phyloP scores from a whole-genome alignment of 2,329 filamentous ascomycete species.

The Furcasterigmium sp. region DNA sequence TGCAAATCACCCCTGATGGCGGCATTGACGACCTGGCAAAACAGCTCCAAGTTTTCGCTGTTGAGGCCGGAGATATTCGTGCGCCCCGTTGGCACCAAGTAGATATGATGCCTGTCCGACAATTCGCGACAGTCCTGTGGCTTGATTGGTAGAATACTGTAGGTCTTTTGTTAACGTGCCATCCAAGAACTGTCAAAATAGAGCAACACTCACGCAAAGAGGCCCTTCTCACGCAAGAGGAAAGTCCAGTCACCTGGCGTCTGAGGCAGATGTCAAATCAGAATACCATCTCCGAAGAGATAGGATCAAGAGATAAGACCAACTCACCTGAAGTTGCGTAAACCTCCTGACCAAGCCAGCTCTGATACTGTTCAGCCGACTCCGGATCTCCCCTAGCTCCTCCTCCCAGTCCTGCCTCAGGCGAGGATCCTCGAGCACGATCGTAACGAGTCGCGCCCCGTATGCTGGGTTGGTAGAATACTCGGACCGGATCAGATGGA shows the following conservation, averaged over 20 bases:
- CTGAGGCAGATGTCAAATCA: background rate
- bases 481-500: background rate
- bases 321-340: background rate
- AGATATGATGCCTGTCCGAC: background rate
- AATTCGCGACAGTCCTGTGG: background rate
- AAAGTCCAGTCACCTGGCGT: background rate
- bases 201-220: background rate
- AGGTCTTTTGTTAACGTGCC: background rate
- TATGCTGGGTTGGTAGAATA: background rate
- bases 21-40: too few relatives aligned
- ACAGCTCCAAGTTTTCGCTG: too few relatives aligned
- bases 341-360: background rate
- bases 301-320: too few relatives aligned
- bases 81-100: background rate
- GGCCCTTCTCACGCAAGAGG: background rate
- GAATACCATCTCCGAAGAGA: too few relatives aligned
- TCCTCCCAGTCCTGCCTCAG: background rate
- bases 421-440: background rate
- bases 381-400: background rate
- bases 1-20: too few relatives aligned
- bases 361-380: background rate
- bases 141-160: background rate
- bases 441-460: background rate
- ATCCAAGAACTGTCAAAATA: background rate
- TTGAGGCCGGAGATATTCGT: background rate